Evolutionary conservation across 306 rosid genomes (phyloP), one percentile per base, ranked within the genome.

Genomic region (Neltuma alba): DNA sequence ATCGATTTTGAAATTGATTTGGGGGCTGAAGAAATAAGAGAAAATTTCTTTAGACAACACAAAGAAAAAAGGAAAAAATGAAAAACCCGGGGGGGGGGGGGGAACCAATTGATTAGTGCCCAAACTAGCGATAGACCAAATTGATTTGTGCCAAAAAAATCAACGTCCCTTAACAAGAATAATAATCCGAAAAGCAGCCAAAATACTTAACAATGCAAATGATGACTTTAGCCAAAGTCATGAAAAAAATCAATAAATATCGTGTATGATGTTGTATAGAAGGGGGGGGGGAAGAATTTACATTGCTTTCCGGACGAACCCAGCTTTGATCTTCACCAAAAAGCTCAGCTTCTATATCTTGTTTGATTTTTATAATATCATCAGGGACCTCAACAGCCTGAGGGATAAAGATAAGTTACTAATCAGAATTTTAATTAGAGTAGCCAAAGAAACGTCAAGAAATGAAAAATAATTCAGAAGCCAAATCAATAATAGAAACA

Each of bases 301-400:
- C 98, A 54, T 74, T 91, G 86, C 64, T 84, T 45, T 93, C 98
- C 28, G 36, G 82, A 80, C 55, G 97, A 40, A 84, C 82, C 97
- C 97, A 93, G 75, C 72, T 90, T 81, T 86, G 92, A 76, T 85
- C 92, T 84, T 91, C 97, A 64, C 85, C 94, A 44, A 89, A 81
- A 83, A 93, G 71, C 69, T 93, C 98, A 70, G 83, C 86, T 20
- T 89, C 94, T 40, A 89, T 84, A 34, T 91, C 97, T 73, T 81
- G 86, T 86, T 86, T 89, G 72, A 88, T 72, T 80, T 80, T 89
- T 69, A 86, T 74, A 86, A 93, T 91, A 62, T 80, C 93, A 60
- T 83, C 90, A 20, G 91, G 89, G 64, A 88, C 81, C 79, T 87
- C 92, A 55, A 72, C 79, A 83, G 54, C 90, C 97, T 93, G 30